These are phyloP conservation scores for Russula griseocarnosa DNA, from an alignment of 768 basidiomycete species.

Conservation along the genomic window DNA sequence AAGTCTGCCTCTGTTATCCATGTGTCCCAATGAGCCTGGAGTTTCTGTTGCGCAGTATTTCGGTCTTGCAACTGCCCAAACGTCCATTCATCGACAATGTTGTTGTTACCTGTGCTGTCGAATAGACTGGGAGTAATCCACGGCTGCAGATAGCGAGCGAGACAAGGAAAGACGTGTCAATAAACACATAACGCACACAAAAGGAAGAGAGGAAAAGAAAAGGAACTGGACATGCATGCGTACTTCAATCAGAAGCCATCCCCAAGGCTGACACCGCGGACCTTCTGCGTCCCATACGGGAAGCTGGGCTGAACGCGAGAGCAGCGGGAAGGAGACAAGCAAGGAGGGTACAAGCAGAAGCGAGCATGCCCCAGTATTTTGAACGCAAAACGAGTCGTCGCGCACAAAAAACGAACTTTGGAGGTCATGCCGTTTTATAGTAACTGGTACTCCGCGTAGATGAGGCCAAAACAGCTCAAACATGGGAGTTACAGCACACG, in stretches of 20 bases:
- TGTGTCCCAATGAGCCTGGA: constrained; percentile 71
- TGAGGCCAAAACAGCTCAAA: not conserved
- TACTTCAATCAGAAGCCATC: constrained; percentile 55
- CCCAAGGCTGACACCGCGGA: constrained; percentile 84
- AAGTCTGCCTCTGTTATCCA: constrained; percentile 87
- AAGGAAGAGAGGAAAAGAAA: no score
- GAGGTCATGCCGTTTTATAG: constrained; percentile 8
- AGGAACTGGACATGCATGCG: constrained; percentile 12
- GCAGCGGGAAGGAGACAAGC: not conserved
- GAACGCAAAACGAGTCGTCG: not conserved
- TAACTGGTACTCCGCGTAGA: not conserved
- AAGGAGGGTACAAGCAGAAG: not conserved
- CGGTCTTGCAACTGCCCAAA: constrained; percentile 60
- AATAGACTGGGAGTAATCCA: constrained; percentile 80
- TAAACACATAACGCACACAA: not conserved
- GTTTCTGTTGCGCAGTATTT: constrained; percentile 44
- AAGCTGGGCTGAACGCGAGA: constrained; percentile 48
- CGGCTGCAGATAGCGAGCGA: constrained; percentile 40
- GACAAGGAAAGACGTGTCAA: not conserved
- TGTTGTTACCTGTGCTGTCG: constrained; percentile 55
- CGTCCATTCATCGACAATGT: constrained; percentile 75
- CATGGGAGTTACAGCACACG: not conserved
- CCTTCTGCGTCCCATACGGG: constrained; percentile 67
- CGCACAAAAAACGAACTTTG: not conserved
- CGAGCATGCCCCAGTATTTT: not conserved